Evolutionary conservation across 2,329 filamentous ascomycete species (phyloP).

Genomic region (Grosmannia clavigera): DNA sequence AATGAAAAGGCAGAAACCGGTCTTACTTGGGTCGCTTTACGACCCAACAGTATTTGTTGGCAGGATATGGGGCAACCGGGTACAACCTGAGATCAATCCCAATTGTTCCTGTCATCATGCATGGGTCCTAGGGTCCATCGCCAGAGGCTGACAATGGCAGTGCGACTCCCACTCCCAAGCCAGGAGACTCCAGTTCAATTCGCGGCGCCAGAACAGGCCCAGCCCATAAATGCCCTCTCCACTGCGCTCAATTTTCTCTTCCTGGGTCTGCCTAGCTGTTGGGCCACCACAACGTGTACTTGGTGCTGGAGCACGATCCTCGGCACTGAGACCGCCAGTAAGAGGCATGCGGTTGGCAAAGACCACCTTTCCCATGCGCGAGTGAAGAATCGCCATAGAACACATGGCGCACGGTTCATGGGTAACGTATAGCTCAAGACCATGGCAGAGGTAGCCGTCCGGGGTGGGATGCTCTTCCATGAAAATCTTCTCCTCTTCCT

Average conservation of each 20-base stretch:
- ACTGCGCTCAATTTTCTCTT: not conserved
- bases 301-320: slow-evolving; percentile 39
- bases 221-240: slow-evolving; percentile 35
- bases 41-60: not conserved
- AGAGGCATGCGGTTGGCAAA: slow-evolving; percentile 68
- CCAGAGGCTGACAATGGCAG: slow-evolving; percentile 20
- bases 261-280: not conserved
- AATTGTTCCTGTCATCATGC: slow-evolving; percentile 4
- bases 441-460: slow-evolving; percentile 87
- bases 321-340: slow-evolving; percentile 74
- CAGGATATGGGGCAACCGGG: not conserved
- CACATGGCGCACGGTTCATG: slow-evolving; percentile 97
- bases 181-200: slow-evolving; percentile 77
- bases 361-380: slow-evolving; percentile 75
- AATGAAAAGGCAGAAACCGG: no score
- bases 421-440: slow-evolving; percentile 84
- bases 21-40: not conserved
- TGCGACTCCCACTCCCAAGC: slow-evolving; percentile 62
- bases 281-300: not conserved
- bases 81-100: not conserved
- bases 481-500: slow-evolving; percentile 51
- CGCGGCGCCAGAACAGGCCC: slow-evolving; percentile 58
- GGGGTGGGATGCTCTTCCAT: slow-evolving; percentile 51
- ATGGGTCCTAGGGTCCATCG: slow-evolving; percentile 11
- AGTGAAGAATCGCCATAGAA: slow-evolving; percentile 91